Evolutionary conservation across 2,329 filamentous ascomycete genomes (phyloP), one percentile per base, ranked within the genome.

Genomic region (Gnomoniopsis sp.): DNA sequence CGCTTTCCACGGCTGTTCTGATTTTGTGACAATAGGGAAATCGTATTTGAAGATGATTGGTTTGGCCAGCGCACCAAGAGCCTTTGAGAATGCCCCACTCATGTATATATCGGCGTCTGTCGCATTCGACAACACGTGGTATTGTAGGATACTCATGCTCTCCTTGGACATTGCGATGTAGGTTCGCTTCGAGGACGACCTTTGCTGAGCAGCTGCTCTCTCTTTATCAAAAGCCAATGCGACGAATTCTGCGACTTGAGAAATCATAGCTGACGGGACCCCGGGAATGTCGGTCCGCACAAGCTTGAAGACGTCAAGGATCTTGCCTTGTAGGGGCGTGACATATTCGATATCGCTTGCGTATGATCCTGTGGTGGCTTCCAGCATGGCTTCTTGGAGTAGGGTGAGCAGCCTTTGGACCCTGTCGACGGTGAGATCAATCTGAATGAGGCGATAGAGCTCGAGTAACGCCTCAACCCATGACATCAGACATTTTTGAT

Each of bases 121-220:
- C 0, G 85, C 81, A 62, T 90, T 86, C 17, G 77, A 74, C 3
- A 85, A 72, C 3, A 88, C 76, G 2, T 91, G 74, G 0, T 74
- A 75, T 63, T 89, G 80, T 2, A 96, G 72, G 49, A 91, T 82
- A 2, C 80, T 76, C 81, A 96, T 95, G 59, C 88, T 86, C 21
- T 85, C 84, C 71, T 95, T 96, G 1, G 93, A 91, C 68, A 98
- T 84, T 36, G 95, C 93, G 57, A 99, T 86, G 69, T 92, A 98
- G 0, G 91, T 96, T 7, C 91, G 89, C 58, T 85, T 85, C 53
- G 75, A 68, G 1, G 68, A 64, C 14, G 75, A 72, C 58, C 75
- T 67, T 58, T 73, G 70, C 21, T 47, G 44, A 15, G 41, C 44
- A 8, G 65, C 67, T 41, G 62, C 66, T 60, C 62, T 68, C 15